Evolutionary conservation across 2,329 filamentous ascomycete genomes (phyloP), one percentile per base, ranked within the genome.

Genomic region (Monascus ruber): DNA sequence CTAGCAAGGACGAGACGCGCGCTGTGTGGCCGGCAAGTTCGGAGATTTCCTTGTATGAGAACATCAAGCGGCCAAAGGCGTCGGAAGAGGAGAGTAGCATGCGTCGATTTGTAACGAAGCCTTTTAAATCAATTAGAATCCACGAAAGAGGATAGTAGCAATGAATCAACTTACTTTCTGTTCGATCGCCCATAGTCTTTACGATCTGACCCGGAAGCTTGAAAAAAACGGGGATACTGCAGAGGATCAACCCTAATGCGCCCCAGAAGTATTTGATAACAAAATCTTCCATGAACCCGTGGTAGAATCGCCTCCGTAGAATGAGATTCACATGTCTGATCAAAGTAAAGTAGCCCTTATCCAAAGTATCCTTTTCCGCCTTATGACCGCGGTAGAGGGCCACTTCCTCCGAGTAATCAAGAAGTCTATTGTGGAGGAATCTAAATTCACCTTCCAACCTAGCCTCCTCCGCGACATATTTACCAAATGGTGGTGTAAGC

Each of bases 211-310:
- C 84, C 0, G 88, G 87, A 11, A 95, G 74, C 62, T 89, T 89
- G 71, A 98, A 84, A 62, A 98, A 98, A 2, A 96, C 89, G 0
- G 91, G 91, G 0, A 94, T 80, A 61, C 86, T 93, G 70, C 91
- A 98, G 6, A 98, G 78, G 47, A 94, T 64, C 47, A 98, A 73
- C 1, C 91, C 91, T 33, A 98, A 64, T 2, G 91, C 89, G 32
- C 91, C 91, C 91, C 91, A 98, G 65, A 96, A 91, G 60, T 98
- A 98, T 64, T 98, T 98, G 64, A 98, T 94, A 42, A 96, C 86
- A 63, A 95, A 98, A 62, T 98, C 91, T 60, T 98, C 91, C 89
- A 96, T 95, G 54, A 98, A 82, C n/a, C 88, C 89, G 60, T 98
- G 89, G 62, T 96, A 96, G 60, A 98, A 84, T 36, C 91, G 78